Conservation (phyloP, 352 stramenopile species). For the Phytophthora lateralis region DNA sequence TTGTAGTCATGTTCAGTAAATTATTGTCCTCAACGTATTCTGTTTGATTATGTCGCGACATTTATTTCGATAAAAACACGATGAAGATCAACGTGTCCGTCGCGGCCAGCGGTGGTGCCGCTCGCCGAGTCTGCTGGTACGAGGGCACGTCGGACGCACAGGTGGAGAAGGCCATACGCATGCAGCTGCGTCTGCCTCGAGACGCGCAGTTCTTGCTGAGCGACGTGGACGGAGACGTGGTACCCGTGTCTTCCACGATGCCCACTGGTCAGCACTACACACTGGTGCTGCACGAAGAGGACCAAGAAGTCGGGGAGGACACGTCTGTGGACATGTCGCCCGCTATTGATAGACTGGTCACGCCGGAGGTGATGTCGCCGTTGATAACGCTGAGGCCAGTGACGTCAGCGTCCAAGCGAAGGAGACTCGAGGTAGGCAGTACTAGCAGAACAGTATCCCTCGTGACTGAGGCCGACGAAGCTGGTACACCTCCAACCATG, state of each 20-base stretch:
- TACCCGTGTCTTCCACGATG: slow-evolving; percentile 43
- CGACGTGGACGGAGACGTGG: slow-evolving; percentile 51
- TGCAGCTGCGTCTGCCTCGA: slow-evolving; percentile 38
- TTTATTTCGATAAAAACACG: not conserved
- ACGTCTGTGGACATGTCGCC: not conserved
- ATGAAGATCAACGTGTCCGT: slow-evolving; percentile 43
- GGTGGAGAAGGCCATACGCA: slow-evolving; percentile 47
- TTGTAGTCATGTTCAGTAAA: slow-evolving; percentile 17
- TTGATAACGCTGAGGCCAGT: slow-evolving; percentile 1
- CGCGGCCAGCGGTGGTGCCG: slow-evolving; percentile 3
- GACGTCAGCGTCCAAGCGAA: slow-evolving; percentile 17
- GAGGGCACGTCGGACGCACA: slow-evolving; percentile 54
- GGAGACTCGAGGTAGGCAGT: slow-evolving; percentile 9
- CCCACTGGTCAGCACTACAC: slow-evolving; percentile 40
- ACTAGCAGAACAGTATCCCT: not conserved
- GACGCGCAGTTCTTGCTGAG: slow-evolving; percentile 43
- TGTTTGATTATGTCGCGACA: slow-evolving; percentile 2
- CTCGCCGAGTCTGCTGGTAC: slow-evolving; percentile 59
- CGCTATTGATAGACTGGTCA: slow-evolving; percentile 7
- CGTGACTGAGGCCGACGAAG: not conserved
- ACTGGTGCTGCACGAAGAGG: slow-evolving; percentile 32
- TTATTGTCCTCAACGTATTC: slow-evolving; percentile 15
- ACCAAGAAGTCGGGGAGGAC: not conserved
- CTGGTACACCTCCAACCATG: not conserved
- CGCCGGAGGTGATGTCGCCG: slow-evolving; percentile 18